These are phyloP conservation scores for Triticum timopheevii DNA, from an alignment of 176 grass and related monocot species.

Conservation along the genomic window DNA sequence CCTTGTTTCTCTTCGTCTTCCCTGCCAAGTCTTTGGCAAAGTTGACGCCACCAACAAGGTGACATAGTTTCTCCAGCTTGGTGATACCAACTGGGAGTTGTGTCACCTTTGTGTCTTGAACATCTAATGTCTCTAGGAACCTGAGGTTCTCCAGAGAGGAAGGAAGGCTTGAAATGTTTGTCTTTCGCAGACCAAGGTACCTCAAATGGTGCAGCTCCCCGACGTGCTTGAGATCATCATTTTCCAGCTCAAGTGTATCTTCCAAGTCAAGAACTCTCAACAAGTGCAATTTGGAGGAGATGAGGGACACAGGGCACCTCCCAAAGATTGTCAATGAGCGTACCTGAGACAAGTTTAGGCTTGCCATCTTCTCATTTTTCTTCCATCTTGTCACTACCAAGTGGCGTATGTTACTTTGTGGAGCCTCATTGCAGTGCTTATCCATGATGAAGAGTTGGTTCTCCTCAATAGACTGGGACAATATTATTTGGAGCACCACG, in stretches of 20 bases:
- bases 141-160: slow-evolving; percentile 40
- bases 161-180: neutral
- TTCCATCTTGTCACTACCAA: slow-evolving; percentile 34
- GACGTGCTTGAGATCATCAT: slow-evolving; percentile 31
- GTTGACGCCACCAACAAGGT: slow-evolving; percentile 20
- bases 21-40: neutral
- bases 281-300: slow-evolving; percentile 14
- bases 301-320: neutral
- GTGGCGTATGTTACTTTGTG: slow-evolving; percentile 36
- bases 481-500: slow-evolving; percentile 38
- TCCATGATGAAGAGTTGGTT: slow-evolving; percentile 38
- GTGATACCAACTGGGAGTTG: neutral
- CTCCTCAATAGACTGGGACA: slow-evolving; percentile 39
- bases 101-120: slow-evolving; percentile 25
- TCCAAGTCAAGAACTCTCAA: slow-evolving; percentile 45
- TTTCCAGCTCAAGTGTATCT: neutral
- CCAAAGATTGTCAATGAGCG: slow-evolving; percentile 43
- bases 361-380: neutral
- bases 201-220: slow-evolving; percentile 35
- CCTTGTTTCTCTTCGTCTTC: neutral
- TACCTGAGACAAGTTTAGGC: neutral
- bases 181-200: slow-evolving; percentile 17
- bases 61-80: slow-evolving; percentile 33
- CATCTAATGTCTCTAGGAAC: slow-evolving; percentile 39
- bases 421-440: neutral